Percentiles rank a stretch among this genome's conserved stretches.
These are phyloP conservation scores for Serendipita sp. DNA, from an alignment of 768 basidiomycete genomes.

Conservation along the genomic window DNA sequence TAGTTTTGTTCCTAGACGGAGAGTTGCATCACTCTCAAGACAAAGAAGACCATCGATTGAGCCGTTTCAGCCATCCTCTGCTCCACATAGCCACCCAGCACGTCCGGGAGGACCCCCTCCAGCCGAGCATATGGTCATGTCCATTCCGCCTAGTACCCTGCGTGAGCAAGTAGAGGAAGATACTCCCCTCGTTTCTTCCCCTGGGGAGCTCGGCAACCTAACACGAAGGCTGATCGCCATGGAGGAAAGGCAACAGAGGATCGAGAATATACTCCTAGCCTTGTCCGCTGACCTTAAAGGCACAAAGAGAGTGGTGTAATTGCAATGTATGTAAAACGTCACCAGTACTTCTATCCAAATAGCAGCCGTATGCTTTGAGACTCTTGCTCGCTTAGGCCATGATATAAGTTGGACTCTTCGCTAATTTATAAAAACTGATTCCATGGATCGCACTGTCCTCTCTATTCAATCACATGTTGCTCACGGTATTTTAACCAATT, in stretches of 20 bases:
- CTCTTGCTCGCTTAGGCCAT: too few species aligned
- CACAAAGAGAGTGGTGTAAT: neutral
- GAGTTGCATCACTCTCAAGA: neutral
- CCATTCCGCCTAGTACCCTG: neutral
- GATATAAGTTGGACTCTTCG: neutral
- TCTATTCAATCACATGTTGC: neutral
- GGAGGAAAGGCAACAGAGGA: slow-evolving; percentile 30
- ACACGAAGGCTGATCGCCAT: slow-evolving; percentile 24
- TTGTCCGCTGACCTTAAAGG: neutral
- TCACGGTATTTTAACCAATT: neutral
- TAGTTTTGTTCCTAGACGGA: neutral
- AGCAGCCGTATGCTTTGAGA: too few species aligned
- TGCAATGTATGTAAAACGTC: neutral
- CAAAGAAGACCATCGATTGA: neutral
- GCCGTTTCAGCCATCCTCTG: neutral
- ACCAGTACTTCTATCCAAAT: too few species aligned
- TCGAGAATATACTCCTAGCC: slow-evolving; percentile 27
- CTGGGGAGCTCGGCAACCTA: slow-evolving; percentile 17
- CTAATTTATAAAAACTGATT: neutral
- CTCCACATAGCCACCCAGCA: slow-evolving; percentile 7
- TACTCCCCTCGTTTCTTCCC: neutral
- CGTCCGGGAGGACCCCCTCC: slow-evolving; percentile 14
- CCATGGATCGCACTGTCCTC: neutral
- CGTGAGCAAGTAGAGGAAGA: slow-evolving; percentile 11
- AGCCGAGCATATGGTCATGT: slow-evolving; percentile 15